Base-by-base conservation (phyloP, 495 filamentous ascomycete species). In the Tetracladium marchalianum region DNA sequence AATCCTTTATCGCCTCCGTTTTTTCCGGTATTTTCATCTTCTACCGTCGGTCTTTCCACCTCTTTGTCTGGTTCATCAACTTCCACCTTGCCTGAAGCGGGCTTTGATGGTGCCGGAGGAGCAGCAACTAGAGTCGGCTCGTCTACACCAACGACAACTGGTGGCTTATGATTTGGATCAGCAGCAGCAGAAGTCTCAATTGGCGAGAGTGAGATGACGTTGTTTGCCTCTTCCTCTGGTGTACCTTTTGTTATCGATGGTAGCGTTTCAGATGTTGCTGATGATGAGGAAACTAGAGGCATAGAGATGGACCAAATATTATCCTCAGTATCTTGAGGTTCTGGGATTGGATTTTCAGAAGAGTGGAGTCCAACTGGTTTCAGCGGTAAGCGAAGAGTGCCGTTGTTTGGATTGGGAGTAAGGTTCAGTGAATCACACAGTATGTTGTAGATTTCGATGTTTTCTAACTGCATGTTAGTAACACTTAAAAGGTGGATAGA, bases 401-500 rank as follows among this genome's bases (percentile, higher is more conserved):
- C 89, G 57, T 95, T 95, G 57, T 90, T 92, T 0, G 84, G 72
- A 19, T 68, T 71, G 0, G 82, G 81, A 6, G 59, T 52, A 41
- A 95, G 66, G 5, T 80, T 81, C 31, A 96, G 59, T 1, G 83
- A 84, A 55, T 94, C 87, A 56, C 89, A 97, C 31, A 99, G 61
- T 41, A 97, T 85, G 53, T 95, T 93, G 59, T 97, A 97, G 1
- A 99, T 86, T 53, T 99, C 89, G 46, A 72, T 85, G 50, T 99
- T 99, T 76, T 92, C 57, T 57, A 17, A 38, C 2, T 35, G 3
- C 1, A 31, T 12, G 38, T 2, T 40, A 42, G 15, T 46, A 57
- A 17, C 27, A 49, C 5, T 24, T 41, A 11, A 4, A 16, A 32
- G 34, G 5, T 15, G 27, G 38, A 17, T 6, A 9, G 31, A 19